Percentiles rank a stretch among this genome's conserved stretches.
Conservation (phyloP, 371 early-diverging fungal species). For the Lichtheimia ramosa region DNA sequence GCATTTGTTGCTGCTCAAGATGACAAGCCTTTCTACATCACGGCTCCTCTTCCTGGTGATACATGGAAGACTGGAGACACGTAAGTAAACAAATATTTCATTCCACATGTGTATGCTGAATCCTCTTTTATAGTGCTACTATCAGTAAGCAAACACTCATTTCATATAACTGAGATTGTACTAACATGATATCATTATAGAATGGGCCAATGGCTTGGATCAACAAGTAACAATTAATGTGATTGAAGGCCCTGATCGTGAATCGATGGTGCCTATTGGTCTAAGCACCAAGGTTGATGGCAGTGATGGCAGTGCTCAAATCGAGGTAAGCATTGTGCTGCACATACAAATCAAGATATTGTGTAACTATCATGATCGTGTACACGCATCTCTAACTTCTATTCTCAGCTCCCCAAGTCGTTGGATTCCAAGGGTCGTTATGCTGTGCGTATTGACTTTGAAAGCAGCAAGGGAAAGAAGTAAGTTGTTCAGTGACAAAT, state of each 20-base stretch:
- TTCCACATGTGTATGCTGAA: neutral
- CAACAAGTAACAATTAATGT: conserved; percentile 8
- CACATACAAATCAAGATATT: no score
- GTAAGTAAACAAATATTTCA: no score
- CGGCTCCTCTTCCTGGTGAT: conserved; percentile 7
- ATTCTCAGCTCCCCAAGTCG: conserved; percentile 9
- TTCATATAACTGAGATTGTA: neutral
- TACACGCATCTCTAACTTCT: conserved; percentile 1
- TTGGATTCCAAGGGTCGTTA: conserved; percentile 7
- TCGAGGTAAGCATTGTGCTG: conserved; percentile 5
- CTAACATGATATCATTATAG: neutral
- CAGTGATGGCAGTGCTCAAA: conserved; percentile 3
- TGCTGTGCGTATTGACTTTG: conserved; percentile 13
- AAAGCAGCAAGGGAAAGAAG: conserved; percentile 10
- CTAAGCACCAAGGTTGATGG: conserved; percentile 11
- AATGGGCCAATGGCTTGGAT: conserved; percentile 12
- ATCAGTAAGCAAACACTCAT: neutral
- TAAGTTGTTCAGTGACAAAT: neutral
- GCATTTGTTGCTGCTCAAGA: conserved; percentile 7
- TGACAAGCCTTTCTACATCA: conserved; percentile 13
- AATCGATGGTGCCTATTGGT: conserved; percentile 10
- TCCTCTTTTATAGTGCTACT: neutral
- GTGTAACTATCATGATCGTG: conserved; percentile 4
- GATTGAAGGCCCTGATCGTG: conserved; percentile 10
- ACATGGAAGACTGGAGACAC: conserved; percentile 6